A percentile compares a stretch with the other conserved stretches of the same genome.
These are phyloP conservation scores for Venturia carpophila DNA, from an alignment of 2,329 filamentous ascomycete species.

Conservation along the genomic window DNA sequence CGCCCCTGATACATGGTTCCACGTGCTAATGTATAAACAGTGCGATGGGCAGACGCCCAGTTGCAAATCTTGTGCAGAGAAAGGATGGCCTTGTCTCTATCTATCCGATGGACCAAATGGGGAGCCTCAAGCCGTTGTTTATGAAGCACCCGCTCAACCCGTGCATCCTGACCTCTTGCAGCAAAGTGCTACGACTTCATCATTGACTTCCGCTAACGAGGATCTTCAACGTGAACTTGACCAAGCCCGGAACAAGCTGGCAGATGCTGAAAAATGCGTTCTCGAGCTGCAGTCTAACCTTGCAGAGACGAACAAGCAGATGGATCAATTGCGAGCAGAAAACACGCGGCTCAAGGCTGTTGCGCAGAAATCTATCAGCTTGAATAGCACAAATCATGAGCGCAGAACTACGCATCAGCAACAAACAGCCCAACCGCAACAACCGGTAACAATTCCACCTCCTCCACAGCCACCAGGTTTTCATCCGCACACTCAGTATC, in stretches of 20 bases:
- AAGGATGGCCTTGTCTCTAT: slow-evolving; percentile 31
- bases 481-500: slow-evolving; percentile 8
- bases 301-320: slow-evolving; percentile 10
- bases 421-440: neutral
- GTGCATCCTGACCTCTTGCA: slow-evolving; percentile 14
- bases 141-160: slow-evolving; percentile 20
- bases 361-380: slow-evolving; percentile 15
- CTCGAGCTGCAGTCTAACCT: slow-evolving; percentile 10
- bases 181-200: slow-evolving; percentile 14
- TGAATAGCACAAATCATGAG: slow-evolving; percentile 23
- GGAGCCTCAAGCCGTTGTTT: slow-evolving; percentile 18
- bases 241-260: slow-evolving; percentile 5
- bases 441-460: slow-evolving; percentile 4
- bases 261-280: slow-evolving; percentile 9
- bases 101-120: slow-evolving; percentile 21
- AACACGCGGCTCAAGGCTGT: neutral
- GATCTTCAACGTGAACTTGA: slow-evolving; percentile 14
- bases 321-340: slow-evolving; percentile 14
- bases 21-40: slow-evolving; percentile 20
- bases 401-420: slow-evolving; percentile 23
- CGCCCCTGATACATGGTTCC: neutral
- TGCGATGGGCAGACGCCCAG: slow-evolving; percentile 31
- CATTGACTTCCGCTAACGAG: slow-evolving; percentile 12
- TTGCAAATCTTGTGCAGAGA: slow-evolving; percentile 30
- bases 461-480: neutral